A percentile compares a stretch with the other conserved stretches of the same genome.
These are phyloP conservation scores for Aspergillus brasiliensis DNA, from an alignment of 2,329 filamentous ascomycete genomes.

Conservation along the genomic window DNA sequence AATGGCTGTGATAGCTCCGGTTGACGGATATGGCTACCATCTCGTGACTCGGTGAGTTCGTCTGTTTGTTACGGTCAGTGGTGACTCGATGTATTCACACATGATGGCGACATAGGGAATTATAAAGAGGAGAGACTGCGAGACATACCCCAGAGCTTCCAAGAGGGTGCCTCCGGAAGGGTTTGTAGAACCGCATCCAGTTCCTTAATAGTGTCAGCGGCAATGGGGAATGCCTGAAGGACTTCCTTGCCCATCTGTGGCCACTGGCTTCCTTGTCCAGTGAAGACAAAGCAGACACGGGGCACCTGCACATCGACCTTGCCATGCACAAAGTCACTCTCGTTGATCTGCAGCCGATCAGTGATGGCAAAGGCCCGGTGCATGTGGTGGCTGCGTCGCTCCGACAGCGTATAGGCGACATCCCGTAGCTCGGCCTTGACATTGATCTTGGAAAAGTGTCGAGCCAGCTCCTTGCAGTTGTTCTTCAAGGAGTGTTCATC, in stretches of 20 bases:
- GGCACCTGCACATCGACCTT: not conserved
- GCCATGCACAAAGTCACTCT: not conserved
- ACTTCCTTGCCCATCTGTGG: conserved; percentile 20
- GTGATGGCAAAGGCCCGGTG: conserved; percentile 6
- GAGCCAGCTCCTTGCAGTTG: conserved; percentile 7
- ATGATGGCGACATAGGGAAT: no score
- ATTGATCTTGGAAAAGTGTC: not conserved
- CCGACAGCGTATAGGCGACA: conserved; percentile 17
- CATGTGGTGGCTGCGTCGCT: conserved; percentile 13
- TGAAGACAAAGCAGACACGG: conserved; percentile 23
- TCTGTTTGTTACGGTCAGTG: not conserved
- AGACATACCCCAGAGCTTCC: not conserved
- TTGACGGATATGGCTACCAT: conserved; percentile 12
- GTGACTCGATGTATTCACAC: no score
- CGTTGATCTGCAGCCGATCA: not conserved
- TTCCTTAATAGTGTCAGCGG: conserved; percentile 8
- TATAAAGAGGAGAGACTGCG: no score
- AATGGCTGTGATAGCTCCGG: conserved; percentile 17
- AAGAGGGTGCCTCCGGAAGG: not conserved
- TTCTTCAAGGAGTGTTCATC: conserved; percentile 6
- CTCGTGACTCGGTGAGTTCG: not conserved
- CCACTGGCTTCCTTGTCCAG: conserved; percentile 29
- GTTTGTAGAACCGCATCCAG: conserved; percentile 14
- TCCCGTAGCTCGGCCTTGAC: conserved; percentile 5
- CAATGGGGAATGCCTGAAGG: conserved; percentile 11